These are phyloP conservation scores for Sclerotinia glacialis DNA, from an alignment of 2,329 filamentous ascomycete species.

Conservation along the genomic window DNA sequence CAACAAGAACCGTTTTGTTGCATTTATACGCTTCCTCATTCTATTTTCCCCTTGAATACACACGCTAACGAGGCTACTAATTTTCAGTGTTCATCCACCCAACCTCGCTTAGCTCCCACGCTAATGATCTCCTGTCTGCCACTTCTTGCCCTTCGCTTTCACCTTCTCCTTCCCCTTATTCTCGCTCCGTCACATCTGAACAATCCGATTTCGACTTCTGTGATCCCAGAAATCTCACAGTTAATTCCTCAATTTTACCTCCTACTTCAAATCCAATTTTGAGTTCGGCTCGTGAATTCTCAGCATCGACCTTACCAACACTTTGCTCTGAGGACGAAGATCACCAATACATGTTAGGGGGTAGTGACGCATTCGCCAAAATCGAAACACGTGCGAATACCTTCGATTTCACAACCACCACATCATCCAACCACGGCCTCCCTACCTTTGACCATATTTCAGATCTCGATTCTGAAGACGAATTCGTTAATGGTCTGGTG, in stretches of 20 bases:
- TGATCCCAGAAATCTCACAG: constrained; percentile 85
- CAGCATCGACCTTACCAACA: constrained; percentile 53
- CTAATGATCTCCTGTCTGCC: constrained; percentile 69
- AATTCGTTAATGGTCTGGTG: constrained; percentile 72
- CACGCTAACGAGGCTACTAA: constrained; percentile 20
- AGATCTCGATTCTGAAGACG: constrained; percentile 87
- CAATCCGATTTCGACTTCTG: constrained; percentile 73
- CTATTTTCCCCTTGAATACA: not conserved
- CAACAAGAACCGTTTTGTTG: not conserved
- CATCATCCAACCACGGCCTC: constrained; percentile 56
- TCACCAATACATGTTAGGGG: constrained; percentile 48
- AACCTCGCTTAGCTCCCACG: constrained; percentile 60
- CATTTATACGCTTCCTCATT: not conserved
- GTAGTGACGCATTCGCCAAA: constrained; percentile 24
- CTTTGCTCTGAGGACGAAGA: constrained; percentile 63
- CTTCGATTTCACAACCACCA: constrained; percentile 42
- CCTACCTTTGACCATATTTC: constrained; percentile 82
- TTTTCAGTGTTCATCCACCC: constrained; percentile 63
- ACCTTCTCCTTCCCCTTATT: constrained; percentile 78
- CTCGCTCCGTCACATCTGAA: constrained; percentile 65
- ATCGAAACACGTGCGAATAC: constrained; percentile 50
- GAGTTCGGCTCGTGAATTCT: constrained; percentile 58
- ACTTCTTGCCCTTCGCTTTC: constrained; percentile 79
- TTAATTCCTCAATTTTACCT: constrained; percentile 50
- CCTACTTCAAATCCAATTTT: constrained; percentile 39